These are phyloP conservation scores for Trichosporon sp. DNA, from an alignment of 1,284 basidiomycete genomes.

Conservation along the genomic window DNA sequence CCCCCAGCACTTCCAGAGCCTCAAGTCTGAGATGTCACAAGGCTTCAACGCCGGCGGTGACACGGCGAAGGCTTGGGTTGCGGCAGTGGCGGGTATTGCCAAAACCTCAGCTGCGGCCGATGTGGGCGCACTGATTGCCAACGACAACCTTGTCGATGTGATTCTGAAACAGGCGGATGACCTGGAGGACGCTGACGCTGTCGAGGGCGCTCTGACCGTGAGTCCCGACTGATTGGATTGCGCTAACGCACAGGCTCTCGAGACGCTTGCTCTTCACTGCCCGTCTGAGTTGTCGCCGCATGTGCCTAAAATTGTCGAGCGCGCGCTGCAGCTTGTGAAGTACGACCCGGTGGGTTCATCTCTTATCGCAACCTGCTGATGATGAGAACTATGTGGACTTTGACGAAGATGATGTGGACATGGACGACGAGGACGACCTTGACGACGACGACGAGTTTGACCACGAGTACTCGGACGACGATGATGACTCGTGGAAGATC, in stretches of 20 bases:
- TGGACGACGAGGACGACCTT: slow-evolving; percentile 51
- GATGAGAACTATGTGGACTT: slow-evolving; percentile 76
- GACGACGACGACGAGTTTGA: slow-evolving; percentile 63
- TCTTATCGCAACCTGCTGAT: background rate
- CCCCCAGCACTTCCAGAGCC: slow-evolving; percentile 38
- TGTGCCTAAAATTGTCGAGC: slow-evolving; percentile 68
- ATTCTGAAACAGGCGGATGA: slow-evolving; percentile 42
- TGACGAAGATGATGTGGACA: slow-evolving; percentile 68
- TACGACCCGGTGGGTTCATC: slow-evolving; percentile 74
- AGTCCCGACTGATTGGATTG: slow-evolving; percentile 6
- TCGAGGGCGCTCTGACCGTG: slow-evolving; percentile 49
- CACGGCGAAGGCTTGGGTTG: slow-evolving; percentile 42
- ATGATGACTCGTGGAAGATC: slow-evolving; percentile 99
- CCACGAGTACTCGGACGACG: slow-evolving; percentile 92
- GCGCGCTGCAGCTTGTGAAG: slow-evolving; percentile 77
- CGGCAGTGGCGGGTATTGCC: slow-evolving; percentile 43
- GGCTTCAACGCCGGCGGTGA: slow-evolving; percentile 40
- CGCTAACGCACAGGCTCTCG: slow-evolving; percentile 66
- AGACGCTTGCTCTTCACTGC: slow-evolving; percentile 78
- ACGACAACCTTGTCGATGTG: slow-evolving; percentile 38
- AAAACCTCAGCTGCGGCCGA: slow-evolving; percentile 40
- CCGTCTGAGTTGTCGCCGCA: slow-evolving; percentile 77
- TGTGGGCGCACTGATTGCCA: slow-evolving; percentile 40
- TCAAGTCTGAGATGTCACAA: slow-evolving; percentile 39
- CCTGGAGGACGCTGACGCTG: slow-evolving; percentile 47